These are phyloP conservation scores for Colletotrichum sp. DNA, from an alignment of 2,329 filamentous ascomycete species.

Conservation along the genomic window DNA sequence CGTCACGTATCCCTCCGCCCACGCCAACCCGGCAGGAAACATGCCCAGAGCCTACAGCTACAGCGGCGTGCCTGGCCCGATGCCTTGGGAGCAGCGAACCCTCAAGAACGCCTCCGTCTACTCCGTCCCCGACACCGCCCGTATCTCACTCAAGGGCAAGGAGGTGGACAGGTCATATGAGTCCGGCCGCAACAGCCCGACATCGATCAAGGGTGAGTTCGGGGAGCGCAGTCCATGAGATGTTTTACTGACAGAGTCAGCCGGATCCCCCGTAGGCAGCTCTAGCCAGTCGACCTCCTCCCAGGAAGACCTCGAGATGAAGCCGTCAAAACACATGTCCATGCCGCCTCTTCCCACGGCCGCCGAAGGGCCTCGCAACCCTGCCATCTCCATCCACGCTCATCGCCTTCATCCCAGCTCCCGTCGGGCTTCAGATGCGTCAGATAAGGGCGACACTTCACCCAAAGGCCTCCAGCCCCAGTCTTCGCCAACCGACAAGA, in stretches of 20 bases:
- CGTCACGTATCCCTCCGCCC: slow-evolving; percentile 49
- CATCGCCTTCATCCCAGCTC: slow-evolving; percentile 31
- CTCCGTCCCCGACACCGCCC: slow-evolving; percentile 27
- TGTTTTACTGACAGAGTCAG: background rate
- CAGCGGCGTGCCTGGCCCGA: slow-evolving; percentile 36
- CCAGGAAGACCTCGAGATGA: slow-evolving; percentile 45
- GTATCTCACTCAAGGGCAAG: slow-evolving; percentile 45
- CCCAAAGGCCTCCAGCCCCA: background rate
- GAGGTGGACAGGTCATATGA: slow-evolving; percentile 40
- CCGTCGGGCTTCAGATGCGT: slow-evolving; percentile 34
- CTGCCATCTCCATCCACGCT: background rate
- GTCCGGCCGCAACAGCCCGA: slow-evolving; percentile 37
- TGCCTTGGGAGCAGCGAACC: slow-evolving; percentile 29
- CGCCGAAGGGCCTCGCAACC: background rate
- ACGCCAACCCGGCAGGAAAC: slow-evolving; percentile 41
- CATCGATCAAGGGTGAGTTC: slow-evolving; percentile 40
- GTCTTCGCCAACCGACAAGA: background rate
- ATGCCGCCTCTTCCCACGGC: background rate
- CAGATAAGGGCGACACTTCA: slow-evolving; percentile 20
- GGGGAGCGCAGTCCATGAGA: background rate
- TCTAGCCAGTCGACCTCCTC: slow-evolving; percentile 42
- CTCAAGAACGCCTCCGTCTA: slow-evolving; percentile 33
- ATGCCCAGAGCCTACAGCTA: slow-evolving; percentile 50
- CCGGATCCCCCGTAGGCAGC: slow-evolving; percentile 37
- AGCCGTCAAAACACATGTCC: slow-evolving; percentile 24